Conservation (phyloP, 164 flowering plant genomes). For the Vitis riparia region DNA sequence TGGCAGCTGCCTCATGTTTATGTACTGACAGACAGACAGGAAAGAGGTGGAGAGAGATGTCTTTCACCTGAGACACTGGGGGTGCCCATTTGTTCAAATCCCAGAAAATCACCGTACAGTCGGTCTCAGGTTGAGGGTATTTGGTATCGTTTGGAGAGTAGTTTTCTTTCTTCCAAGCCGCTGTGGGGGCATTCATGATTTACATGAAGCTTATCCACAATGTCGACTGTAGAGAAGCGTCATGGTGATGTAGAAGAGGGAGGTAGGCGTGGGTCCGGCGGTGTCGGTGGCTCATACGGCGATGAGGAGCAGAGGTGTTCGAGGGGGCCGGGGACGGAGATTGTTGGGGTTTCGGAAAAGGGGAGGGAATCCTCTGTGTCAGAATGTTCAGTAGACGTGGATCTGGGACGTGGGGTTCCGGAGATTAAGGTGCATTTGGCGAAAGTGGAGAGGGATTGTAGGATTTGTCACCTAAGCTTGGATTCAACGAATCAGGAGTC, state of each 20-base stretch:
- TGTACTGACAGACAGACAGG: too few relatives aligned
- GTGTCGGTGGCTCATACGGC: slow-evolving; percentile 1
- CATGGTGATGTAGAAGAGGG: slow-evolving; percentile 1
- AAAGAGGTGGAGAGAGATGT: too few relatives aligned
- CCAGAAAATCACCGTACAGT: too few relatives aligned
- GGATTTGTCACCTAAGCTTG: slow-evolving; percentile 68
- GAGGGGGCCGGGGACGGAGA: slow-evolving; percentile 25
- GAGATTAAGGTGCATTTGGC: slow-evolving; percentile 35
- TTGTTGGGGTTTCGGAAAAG: slow-evolving; percentile 25
- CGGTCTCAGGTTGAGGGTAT: too few relatives aligned
- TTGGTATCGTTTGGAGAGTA: too few relatives aligned
- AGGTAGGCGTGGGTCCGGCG: slow-evolving; percentile 1
- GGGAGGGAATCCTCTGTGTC: slow-evolving; percentile 37
- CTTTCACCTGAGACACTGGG: too few relatives aligned
- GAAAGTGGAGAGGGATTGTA: slow-evolving; percentile 51
- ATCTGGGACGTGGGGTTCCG: slow-evolving; percentile 38
- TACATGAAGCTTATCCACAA: too few relatives aligned
- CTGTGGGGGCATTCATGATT: too few relatives aligned
- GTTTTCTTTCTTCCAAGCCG: too few relatives aligned
- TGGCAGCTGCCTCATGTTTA: too few relatives aligned
- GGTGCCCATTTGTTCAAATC: too few relatives aligned
- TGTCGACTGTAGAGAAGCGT: too few relatives aligned
- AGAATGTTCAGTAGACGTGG: slow-evolving; percentile 40
- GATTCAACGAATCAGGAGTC: slow-evolving; percentile 41
- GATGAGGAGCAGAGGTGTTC: slow-evolving; percentile 15